A percentile compares a stretch with the other conserved stretches of the same genome.
Evolutionary conservation across 192 early-diverging fungal genomes (phyloP).

Genomic region (Coemansia sp.): DNA sequence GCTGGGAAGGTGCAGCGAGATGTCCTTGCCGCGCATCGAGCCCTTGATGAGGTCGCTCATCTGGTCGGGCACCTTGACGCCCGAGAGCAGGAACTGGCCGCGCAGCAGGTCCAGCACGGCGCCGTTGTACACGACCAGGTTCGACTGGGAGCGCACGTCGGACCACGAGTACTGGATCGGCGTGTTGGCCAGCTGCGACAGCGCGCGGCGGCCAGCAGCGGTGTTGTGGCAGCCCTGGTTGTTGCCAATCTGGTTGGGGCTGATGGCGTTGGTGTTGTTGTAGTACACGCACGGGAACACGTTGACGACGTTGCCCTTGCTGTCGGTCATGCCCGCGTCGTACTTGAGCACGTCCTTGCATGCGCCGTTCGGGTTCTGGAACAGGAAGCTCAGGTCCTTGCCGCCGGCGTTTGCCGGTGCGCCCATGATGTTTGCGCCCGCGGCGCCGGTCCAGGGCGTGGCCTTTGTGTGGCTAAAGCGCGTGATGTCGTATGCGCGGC

Average conservation of each 20-base stretch:
- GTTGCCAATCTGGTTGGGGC: constrained; percentile 49
- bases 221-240: constrained; percentile 62
- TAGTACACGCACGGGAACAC: constrained; percentile 76
- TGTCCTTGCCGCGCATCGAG: constrained; percentile 50
- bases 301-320: constrained; percentile 45
- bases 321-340: constrained; percentile 11
- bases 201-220: constrained; percentile 39
- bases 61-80: constrained; percentile 33
- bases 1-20: constrained; percentile 51
- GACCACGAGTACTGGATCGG: constrained; percentile 66
- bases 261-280: constrained; percentile 37
- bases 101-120: constrained; percentile 69
- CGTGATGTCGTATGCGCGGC: constrained; percentile 60
- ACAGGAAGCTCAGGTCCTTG: constrained; percentile 71
- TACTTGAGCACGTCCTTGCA: constrained; percentile 60
- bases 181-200: constrained; percentile 41
- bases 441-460: constrained; percentile 37
- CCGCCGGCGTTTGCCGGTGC: constrained; percentile 58
- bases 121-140: constrained; percentile 72
- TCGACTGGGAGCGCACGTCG: constrained; percentile 57
- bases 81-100: constrained; percentile 56
- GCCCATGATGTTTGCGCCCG: constrained; percentile 54
- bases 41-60: constrained; percentile 40
- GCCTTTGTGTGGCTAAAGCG: constrained; percentile 55
- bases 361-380: constrained; percentile 67